These are phyloP conservation scores for Hirschfeldia incana DNA, from an alignment of 345 rosid species.

Conservation along the genomic window DNA sequence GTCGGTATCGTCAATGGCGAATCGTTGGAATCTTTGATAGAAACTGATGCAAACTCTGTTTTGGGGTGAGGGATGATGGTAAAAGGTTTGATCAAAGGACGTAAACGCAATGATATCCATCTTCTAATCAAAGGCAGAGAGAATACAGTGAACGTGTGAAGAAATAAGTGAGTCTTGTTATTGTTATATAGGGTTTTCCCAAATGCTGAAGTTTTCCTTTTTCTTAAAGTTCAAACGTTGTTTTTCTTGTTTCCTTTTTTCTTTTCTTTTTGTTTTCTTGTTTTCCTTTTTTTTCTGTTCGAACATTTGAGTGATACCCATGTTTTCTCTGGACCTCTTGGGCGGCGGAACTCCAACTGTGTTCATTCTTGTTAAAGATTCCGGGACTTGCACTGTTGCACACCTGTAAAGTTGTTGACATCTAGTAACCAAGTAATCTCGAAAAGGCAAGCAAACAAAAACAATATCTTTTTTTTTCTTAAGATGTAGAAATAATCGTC, in stretches of 20 bases:
- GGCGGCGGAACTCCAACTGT: slow-evolving; percentile 43
- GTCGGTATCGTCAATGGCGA: background rate
- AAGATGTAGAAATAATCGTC: too few relatives aligned
- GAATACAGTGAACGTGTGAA: background rate
- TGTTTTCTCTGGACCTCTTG: slow-evolving; percentile 41
- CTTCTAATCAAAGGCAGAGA: background rate
- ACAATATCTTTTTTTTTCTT: too few relatives aligned
- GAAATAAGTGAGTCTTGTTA: background rate
- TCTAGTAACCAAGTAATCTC: too few relatives aligned
- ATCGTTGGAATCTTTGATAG: background rate
- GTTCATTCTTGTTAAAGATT: slow-evolving; percentile 46
- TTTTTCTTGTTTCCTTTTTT: too few relatives aligned
- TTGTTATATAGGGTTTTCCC: background rate
- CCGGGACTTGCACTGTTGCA: slow-evolving; percentile 77
- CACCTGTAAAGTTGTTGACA: slow-evolving; percentile 60
- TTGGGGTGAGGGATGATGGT: background rate
- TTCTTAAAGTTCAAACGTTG: background rate
- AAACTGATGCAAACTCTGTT: background rate
- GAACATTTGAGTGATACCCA: background rate
- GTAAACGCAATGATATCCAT: background rate
- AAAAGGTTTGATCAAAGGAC: background rate
- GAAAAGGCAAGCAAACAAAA: too few relatives aligned
- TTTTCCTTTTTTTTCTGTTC: background rate
- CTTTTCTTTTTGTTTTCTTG: too few relatives aligned
- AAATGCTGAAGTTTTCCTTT: background rate